Evolutionary conservation across 306 rosid genomes (phyloP), one percentile per base, ranked within the genome.

Genomic region (Pyrus bretschneideri): DNA sequence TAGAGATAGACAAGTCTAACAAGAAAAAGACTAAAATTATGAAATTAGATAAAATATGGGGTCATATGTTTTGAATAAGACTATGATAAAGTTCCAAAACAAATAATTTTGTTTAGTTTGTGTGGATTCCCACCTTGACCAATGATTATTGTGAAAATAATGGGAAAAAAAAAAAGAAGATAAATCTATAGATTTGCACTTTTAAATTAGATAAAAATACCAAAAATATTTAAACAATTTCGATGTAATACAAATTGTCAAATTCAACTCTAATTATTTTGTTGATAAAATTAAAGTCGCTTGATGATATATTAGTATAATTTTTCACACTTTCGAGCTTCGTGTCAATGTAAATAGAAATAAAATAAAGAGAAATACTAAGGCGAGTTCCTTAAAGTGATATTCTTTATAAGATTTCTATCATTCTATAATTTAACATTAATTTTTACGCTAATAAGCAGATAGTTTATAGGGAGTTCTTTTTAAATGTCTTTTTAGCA

Each of bases 381-480:
- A 35, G 9, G 9, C 8, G 3, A 6, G 40, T 35, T 35, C 7
- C 2, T 35, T 35, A 35, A 6, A 35, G 9, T 35, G 0, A 6
- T 2, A 35, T 6, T 35, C 9, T 35, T 35, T 35, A 35, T 6
- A 0, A 35, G 2, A 0, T 35, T 35, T 35, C 2, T 6, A 2
- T 6, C 2, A 35, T 35, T 0, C 2, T 0, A 35, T 0, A 35
- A 35, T 35, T 35, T 35, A 6, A 35, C 9, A 1, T 35, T 35
- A 35, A 35, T 35, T 35, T 35, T 35, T 9, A 0, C 9, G 2
- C 0, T 35, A 6, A 35, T 6, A 35, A 35, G 40, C 2, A 6
- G 9, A 35, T 9, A 35, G 0, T 35, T 6, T 0, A 35, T 35
- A 35, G 1, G 5, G 2, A 1, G 0, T 35, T 2, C 1, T 35